Base-by-base conservation (phyloP, 495 filamentous ascomycete species). In the Penicillium cosmopolitanum region DNA sequence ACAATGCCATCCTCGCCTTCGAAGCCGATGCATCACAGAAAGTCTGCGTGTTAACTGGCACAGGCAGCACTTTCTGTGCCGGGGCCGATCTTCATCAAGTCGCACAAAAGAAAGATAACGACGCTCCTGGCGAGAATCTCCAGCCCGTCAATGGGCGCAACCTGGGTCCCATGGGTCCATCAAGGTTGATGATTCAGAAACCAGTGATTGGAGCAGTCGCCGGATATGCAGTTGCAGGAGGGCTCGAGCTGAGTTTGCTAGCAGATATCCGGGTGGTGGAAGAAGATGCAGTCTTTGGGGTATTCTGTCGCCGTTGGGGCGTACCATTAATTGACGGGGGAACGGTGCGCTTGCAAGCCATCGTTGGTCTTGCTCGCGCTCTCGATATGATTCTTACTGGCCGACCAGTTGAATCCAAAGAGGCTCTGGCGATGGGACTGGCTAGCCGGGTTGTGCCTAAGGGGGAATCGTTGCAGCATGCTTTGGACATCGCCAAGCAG, bases 341-440 rank as follows among this genome's bases (percentile, higher is more conserved):
- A 16, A 82, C 78, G 0, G 78, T 82, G 1, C 68, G 79, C 3
- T 62, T 82, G 8, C 79, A 74, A 53, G 73, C 74, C 7, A 74
- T 82, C 50, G 66, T 84, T 47, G 80, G 81, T 7, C 66, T 82
- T 8, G 77, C 78, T 7, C 66, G 80, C 9, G 79, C 80, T 5
- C 57, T 81, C 34, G 81, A 83, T 68, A 78, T 81, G 77, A 80
- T 82, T 5, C 54, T 84, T 6, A 84, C 81, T 0, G 79, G 81
- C 15, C 68, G 81, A 0, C 53, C 72, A 2, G 77, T 82, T 1
- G 61, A 58, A 0, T 79, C 80, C 28, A 51, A 74, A 44, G 79
- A 82, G 53, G 81, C 79, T n/a, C 55, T 80, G 5, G 18, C 51
- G 4, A 81, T 82, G 73, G 80, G 80, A 3, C 66, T 82, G 7